Evolutionary conservation across 441 rosid genomes (phyloP).

Genomic region (Melianthus villosus): DNA sequence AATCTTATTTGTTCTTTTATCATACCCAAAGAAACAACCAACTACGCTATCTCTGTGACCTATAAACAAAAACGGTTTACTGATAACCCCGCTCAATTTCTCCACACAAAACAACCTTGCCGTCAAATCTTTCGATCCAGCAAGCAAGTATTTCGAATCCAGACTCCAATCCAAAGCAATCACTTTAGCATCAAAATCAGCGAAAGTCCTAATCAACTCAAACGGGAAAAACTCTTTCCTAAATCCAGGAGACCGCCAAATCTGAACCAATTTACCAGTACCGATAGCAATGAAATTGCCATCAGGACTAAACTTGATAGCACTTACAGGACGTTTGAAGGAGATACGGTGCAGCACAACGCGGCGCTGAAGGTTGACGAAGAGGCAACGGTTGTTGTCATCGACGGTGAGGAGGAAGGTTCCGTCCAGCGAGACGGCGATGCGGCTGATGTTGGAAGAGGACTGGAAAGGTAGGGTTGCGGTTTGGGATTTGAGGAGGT

Average conservation of each 20-base stretch:
- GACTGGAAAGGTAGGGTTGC: constrained; percentile 49
- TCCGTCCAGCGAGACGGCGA: constrained; percentile 73
- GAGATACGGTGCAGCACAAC: constrained; percentile 58
- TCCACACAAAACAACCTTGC: constrained; percentile 62
- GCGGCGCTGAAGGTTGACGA: constrained; percentile 61
- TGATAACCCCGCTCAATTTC: constrained; percentile 30
- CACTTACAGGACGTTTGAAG: constrained; percentile 40
- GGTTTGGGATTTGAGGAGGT: constrained; percentile 61
- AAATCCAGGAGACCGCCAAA: constrained; percentile 83
- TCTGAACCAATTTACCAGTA: constrained; percentile 42
- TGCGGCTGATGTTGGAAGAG: constrained; percentile 52
- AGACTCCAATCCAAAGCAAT: constrained; percentile 59
- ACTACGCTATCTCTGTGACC: constrained; percentile 83
- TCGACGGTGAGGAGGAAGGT: constrained; percentile 66
- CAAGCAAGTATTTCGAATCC: constrained; percentile 59
- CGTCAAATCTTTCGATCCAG: constrained; percentile 73
- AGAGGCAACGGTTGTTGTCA: constrained; percentile 56
- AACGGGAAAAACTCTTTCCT: constrained; percentile 57
- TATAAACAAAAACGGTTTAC: constrained; percentile 59
- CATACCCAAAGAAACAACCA: constrained; percentile 83
- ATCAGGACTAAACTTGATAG: constrained; percentile 54
- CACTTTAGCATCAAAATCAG: constrained; percentile 56
- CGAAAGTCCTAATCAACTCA: constrained; percentile 58
- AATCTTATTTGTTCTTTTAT: constrained; percentile 33
- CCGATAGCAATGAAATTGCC: constrained; percentile 60